Base-by-base conservation (phyloP, 495 filamentous ascomycete species). In the Friedmanniomyces simplex region DNA sequence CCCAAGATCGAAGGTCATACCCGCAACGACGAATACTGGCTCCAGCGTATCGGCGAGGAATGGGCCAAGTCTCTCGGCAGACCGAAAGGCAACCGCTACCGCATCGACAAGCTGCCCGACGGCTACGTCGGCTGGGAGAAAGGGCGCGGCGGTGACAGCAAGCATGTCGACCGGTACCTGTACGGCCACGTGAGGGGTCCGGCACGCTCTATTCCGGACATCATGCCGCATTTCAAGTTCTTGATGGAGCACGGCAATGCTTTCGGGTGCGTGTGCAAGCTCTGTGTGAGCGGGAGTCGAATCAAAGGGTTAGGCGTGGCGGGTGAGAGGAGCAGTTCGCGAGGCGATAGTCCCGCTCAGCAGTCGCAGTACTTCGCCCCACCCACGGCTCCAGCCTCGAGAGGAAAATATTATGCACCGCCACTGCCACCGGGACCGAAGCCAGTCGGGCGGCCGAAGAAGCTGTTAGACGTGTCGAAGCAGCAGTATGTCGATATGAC, bases 161-260 rank as follows among this genome's bases (percentile, higher is more conserved):
- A 58, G 6, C 69, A 76, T 36, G 67, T 71, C 48, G 80, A 83
- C 58, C 66, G 70, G 22, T 79, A 74, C 47, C 68, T 83, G 13
- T 83, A 70, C 55, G 81, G 81, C 2, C 79, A 83, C 63, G 79
- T 79, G 0, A 68, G 67, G 32, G 75, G 76, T 5, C 72, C 66
- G 36, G 83, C 78, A 43, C 67, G 77, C 34, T 83, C 80, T 0
- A 71, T 76, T 0, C 66, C 69, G 6, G 65, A 73, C 5, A 84
- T 84, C 66, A 80, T 75, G 28, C 74, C 75, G 0, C 82, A 85
- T 58, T 84, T 84, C 66, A 69, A 67, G 47, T 73, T 73, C 68
- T 62, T 84, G 24, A 80, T 83, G 76, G 75, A 72, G 7, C 68
- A 77, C 52, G 67, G 63, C 0, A 60, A 58, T 24, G 67, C 48